Base-by-base conservation (phyloP, 768 basidiomycete genomes). In the Xerocomellus amylosporus region DNA sequence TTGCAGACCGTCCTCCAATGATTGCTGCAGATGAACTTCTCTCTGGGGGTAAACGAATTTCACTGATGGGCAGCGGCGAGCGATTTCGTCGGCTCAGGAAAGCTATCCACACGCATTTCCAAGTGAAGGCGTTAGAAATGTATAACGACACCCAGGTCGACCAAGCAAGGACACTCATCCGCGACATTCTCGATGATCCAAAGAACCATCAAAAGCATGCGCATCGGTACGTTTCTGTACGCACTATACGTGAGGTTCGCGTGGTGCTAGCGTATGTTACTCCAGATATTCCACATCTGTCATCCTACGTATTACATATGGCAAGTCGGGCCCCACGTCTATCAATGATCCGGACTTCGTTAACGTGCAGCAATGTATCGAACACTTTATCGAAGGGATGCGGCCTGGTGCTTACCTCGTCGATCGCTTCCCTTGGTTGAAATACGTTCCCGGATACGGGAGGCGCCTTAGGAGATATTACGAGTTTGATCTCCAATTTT, bases 361-460 rank as follows among this genome's bases (percentile, higher is more conserved):
- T 31, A 49, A 56, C 2, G 51, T 66, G 6, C 49, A 53, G 8
- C 49, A 65, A 36, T 43, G 59, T 20, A 43, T 67, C 5, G 42
- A 49, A 4, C 65, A 74, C 40, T 64, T 75, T 8, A 64, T 67
- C 28, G 52, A 56, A 17, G 67, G 53, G 6, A 63, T 74, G 45
- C 64, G 63, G 4, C 74, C 73, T 6, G 71, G 69, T 13, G 65
- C 63, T 17, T 71, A 67, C 46, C 64, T 71, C 4, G 72, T 77
- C 2, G 74, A 78, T 54, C 64, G 58, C 2, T 64, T 71, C 28
- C 70, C 74, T 2, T 59, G 71, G 56, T 56, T 76, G 3, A 63
- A 63, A 57, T 78, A 80, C 58, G 59, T 87, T 26, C 86, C 87
- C 0, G 82, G 82, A 22, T 86, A 86, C 59, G 74, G 82, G 13